Evolutionary conservation across 2,329 filamentous ascomycete species (phyloP).

Genomic region (Sporothrix protearum): DNA sequence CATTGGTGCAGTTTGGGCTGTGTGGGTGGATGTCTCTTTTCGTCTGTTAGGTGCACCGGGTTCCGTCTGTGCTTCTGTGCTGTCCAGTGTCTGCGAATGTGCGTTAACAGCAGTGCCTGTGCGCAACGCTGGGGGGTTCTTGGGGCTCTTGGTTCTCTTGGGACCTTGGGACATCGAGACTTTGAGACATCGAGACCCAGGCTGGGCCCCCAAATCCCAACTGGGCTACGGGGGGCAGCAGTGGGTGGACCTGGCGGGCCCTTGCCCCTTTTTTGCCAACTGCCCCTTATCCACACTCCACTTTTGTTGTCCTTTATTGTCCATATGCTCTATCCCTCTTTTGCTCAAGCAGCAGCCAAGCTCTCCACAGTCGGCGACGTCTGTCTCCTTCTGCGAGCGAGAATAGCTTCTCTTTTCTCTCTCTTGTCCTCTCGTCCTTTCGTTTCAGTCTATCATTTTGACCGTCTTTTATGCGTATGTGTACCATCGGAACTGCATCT

Average conservation of each 20-base stretch:
- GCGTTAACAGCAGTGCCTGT: neutral
- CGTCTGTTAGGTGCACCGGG: neutral
- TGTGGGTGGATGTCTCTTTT: neutral
- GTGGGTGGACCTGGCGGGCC: neutral
- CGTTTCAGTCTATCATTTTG: neutral
- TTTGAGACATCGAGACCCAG: neutral
- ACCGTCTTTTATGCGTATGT: too few species aligned
- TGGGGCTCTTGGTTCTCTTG: too few species aligned
- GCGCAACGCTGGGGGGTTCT: neutral
- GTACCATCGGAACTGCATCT: neutral
- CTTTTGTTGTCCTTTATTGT: slow-evolving; percentile 13
- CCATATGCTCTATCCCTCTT: neutral
- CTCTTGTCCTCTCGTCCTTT: neutral
- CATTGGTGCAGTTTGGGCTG: neutral
- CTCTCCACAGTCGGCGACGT: neutral
- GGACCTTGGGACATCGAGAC: too few species aligned
- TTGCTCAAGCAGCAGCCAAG: neutral
- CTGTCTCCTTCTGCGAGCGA: neutral
- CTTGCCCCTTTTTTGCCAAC: slow-evolving; percentile 16
- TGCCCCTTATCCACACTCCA: slow-evolving; percentile 19
- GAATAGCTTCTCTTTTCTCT: neutral
- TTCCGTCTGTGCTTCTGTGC: neutral
- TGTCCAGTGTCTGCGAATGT: neutral
- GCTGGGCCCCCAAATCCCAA: slow-evolving; percentile 1
- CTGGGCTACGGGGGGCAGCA: neutral